These are phyloP conservation scores for Triticum turgidum DNA, from an alignment of 176 grass and related monocot genomes.

Conservation along the genomic window DNA sequence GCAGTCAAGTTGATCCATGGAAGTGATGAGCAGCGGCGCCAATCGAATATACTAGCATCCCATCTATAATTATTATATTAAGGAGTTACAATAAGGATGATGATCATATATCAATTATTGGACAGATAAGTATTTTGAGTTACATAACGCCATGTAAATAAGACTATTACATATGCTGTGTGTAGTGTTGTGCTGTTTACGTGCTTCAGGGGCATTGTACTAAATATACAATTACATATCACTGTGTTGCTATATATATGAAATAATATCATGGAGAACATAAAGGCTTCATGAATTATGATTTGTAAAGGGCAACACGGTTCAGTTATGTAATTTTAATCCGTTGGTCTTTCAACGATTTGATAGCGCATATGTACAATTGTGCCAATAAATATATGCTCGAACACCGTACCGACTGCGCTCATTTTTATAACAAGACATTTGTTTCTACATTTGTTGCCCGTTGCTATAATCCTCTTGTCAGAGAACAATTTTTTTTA, in stretches of 20 bases:
- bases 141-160: slow-evolving; percentile 41
- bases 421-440: background rate
- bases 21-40: slow-evolving; percentile 50
- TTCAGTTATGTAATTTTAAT: slow-evolving; percentile 20
- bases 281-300: slow-evolving; percentile 25
- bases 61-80: slow-evolving; percentile 35
- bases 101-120: slow-evolving; percentile 39
- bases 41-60: slow-evolving; percentile 32
- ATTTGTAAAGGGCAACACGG: slow-evolving; percentile 33
- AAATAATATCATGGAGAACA: slow-evolving; percentile 44
- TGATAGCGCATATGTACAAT: background rate
- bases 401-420: background rate
- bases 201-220: slow-evolving; percentile 28
- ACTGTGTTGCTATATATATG: slow-evolving; percentile 20
- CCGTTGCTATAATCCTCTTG: background rate
- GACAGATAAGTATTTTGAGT: slow-evolving; percentile 44
- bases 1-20: slow-evolving; percentile 91
- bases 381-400: background rate
- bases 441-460: slow-evolving; percentile 6
- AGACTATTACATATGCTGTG: slow-evolving; percentile 24
- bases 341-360: background rate
- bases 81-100: slow-evolving; percentile 42
- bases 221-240: slow-evolving; percentile 32
- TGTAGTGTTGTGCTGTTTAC: slow-evolving; percentile 32
- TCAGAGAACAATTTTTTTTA: background rate